Percentiles rank a stretch among this genome's conserved stretches.
Evolutionary conservation across 1,139 yeast species (phyloP).

Genomic region (Kurtzmaniella quercitrusa): DNA sequence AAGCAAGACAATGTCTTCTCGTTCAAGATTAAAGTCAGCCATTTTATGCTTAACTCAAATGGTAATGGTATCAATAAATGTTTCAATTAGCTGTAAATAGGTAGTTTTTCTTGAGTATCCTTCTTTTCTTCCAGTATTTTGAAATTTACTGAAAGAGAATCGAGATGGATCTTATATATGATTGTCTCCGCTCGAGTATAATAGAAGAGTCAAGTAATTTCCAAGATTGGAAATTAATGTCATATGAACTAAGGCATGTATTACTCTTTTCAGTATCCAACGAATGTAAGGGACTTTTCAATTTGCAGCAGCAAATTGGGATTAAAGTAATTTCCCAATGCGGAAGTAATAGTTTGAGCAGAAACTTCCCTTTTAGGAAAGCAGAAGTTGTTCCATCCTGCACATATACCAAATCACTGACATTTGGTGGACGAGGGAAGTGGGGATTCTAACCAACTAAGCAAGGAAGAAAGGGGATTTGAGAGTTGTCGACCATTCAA

Average conservation of each 20-base stretch:
- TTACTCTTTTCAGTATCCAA: not conserved
- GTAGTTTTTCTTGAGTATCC: not conserved
- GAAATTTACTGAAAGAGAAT: not conserved
- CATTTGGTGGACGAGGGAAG: too few species aligned
- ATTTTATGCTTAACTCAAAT: not conserved
- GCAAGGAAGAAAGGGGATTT: not conserved
- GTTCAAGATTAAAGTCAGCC: slow-evolving; percentile 8
- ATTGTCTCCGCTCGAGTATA: not conserved
- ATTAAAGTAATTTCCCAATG: not conserved
- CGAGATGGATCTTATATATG: not conserved
- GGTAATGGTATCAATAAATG: not conserved
- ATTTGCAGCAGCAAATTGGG: not conserved
- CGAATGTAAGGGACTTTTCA: not conserved
- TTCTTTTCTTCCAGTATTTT: not conserved
- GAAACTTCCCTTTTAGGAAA: not conserved
- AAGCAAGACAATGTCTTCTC: slow-evolving; percentile 8
- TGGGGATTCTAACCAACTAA: not conserved
- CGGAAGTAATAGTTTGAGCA: not conserved
- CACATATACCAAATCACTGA: not conserved
- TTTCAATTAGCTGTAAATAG: not conserved
- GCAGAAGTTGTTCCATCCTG: not conserved
- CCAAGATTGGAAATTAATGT: not conserved
- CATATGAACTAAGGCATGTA: not conserved
- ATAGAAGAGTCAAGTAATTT: not conserved
- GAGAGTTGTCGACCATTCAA: too few species aligned